Percentiles rank a stretch among this genome's conserved stretches.
Evolutionary conservation across 257 asterid genomes (phyloP).

Genomic region (Gentiana dahurica): DNA sequence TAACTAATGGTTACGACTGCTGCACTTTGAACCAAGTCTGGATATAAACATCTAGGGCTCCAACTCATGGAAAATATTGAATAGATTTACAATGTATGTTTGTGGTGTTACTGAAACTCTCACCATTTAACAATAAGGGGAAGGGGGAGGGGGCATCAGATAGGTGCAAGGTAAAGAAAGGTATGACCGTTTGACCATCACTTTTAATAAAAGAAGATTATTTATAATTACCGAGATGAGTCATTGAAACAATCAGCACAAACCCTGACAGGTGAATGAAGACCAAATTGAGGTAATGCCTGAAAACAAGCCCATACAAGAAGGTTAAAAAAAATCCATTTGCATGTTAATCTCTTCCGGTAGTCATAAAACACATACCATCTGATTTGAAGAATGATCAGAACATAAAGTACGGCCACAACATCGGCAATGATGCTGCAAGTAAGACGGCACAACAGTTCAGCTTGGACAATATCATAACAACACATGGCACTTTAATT

Average conservation of each 20-base stretch:
- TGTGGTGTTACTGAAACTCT: too few relatives aligned
- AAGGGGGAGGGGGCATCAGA: too few relatives aligned
- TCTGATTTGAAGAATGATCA: constrained; percentile 82
- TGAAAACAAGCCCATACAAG: constrained; percentile 25
- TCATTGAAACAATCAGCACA: constrained; percentile 86
- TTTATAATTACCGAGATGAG: constrained; percentile 56
- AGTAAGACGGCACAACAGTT: constrained; percentile 1
- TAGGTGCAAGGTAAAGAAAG: too few relatives aligned
- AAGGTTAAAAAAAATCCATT: constrained; percentile 2
- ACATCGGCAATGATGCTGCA: constrained; percentile 94
- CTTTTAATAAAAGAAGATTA: not conserved
- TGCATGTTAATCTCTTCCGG: not conserved
- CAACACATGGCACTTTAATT: constrained; percentile 11
- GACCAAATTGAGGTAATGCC: constrained; percentile 91
- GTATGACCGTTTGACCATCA: too few relatives aligned
- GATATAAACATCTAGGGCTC: too few relatives aligned
- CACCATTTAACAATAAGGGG: too few relatives aligned
- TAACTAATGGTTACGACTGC: too few relatives aligned
- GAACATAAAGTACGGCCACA: constrained; percentile 94
- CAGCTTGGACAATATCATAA: constrained; percentile 2
- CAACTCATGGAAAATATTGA: too few relatives aligned
- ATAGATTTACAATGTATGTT: too few relatives aligned
- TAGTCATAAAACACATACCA: constrained; percentile 33
- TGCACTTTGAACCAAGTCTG: too few relatives aligned
- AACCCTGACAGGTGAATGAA: constrained; percentile 75